Percentiles rank a stretch among this genome's conserved stretches.
Conservation (phyloP, 371 early-diverging fungal genomes). For the Mortierella sp. region DNA sequence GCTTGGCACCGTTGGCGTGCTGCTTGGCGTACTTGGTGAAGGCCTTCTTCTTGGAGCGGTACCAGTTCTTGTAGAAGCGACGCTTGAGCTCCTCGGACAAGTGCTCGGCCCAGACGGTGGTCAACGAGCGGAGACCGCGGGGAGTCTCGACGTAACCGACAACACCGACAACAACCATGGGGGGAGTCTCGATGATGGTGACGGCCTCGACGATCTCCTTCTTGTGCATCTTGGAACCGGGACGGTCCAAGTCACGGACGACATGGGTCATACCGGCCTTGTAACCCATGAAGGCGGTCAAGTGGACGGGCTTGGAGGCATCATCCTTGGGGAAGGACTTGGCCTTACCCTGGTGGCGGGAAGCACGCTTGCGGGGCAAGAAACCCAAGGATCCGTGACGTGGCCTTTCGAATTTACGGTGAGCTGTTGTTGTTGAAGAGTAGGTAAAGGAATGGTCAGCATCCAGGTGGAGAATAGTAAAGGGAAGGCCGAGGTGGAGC, state of each 20-base stretch:
- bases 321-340: slow-evolving; percentile 99
- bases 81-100: slow-evolving; percentile 98
- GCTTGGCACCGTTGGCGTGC: slow-evolving; percentile 93
- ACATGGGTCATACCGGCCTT: slow-evolving; percentile 99
- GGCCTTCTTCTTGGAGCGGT: slow-evolving; percentile 99
- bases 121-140: slow-evolving; percentile 96
- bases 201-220: slow-evolving; percentile 99
- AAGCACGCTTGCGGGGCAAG: slow-evolving; percentile 98
- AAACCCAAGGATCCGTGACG: slow-evolving; percentile 99
- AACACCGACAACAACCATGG: slow-evolving; percentile 98
- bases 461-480: neutral
- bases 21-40: slow-evolving; percentile 99
- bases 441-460: neutral
- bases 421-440: slow-evolving; percentile 66
- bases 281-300: slow-evolving; percentile 99
- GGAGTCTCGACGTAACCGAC: slow-evolving; percentile 99
- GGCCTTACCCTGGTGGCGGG: slow-evolving; percentile 95
- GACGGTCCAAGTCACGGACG: slow-evolving; percentile 98
- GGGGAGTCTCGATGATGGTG: slow-evolving; percentile 99
- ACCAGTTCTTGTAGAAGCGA: slow-evolving; percentile 99
- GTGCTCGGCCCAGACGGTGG: slow-evolving; percentile 99
- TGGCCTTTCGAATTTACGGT: slow-evolving; percentile 94
- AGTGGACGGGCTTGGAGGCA: slow-evolving; percentile 94
- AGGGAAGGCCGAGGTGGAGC: neutral
- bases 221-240: slow-evolving; percentile 99